Evolutionary conservation across 2,329 filamentous ascomycete genomes (phyloP), one percentile per base, ranked within the genome.

Genomic region (Chaetothyriales sp.): DNA sequence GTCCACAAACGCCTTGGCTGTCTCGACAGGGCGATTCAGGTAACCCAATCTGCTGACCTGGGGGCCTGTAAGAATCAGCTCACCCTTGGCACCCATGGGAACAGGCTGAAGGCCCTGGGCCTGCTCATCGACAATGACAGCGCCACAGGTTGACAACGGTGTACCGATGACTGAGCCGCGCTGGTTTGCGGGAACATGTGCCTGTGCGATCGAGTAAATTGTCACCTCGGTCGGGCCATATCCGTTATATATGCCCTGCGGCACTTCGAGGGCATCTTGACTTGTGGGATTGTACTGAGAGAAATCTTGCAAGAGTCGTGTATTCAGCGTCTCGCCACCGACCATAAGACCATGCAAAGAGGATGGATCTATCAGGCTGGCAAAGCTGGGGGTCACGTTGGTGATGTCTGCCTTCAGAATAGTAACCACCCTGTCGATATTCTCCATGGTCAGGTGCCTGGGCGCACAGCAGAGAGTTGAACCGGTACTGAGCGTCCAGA

Each of bases 361-460:
- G 55, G 58, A 3, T 66, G 67, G 1, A 70, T 61, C 2, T 66
- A 61, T 7, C 55, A 51, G 1, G 66, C 66, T 4, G 59, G 53
- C 2, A 70, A 46, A 4, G 66, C 51, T 12, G 60, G 56, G 0
- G 75, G 75, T 15, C 79, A 66, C 0, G 73, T 66, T 0, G 75
- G 71, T 70, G 69, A 68, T 72, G 19, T 66, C 72, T n/a, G 70
- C 69, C 5, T 67, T 62, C 64, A 73, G 69, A 0, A 66, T 55
- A 6, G 66, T 65, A 36, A 76, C 69, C 1, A 65, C 67, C 0
- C 64, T 67, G 0, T 65, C 60, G 7, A 75, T 64, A 46, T 74
- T 67, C 43, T 66, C 62, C 0, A 68, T 53, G 28, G 68, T 60
- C 49, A 73, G 68, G 2, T 62, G 51, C 0, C 66, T 57, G 1